Percentiles rank a stretch among this genome's conserved stretches.
phyloP scores from a whole-genome alignment of 371 early-diverging fungal species.

The Parasitella parasitica region DNA sequence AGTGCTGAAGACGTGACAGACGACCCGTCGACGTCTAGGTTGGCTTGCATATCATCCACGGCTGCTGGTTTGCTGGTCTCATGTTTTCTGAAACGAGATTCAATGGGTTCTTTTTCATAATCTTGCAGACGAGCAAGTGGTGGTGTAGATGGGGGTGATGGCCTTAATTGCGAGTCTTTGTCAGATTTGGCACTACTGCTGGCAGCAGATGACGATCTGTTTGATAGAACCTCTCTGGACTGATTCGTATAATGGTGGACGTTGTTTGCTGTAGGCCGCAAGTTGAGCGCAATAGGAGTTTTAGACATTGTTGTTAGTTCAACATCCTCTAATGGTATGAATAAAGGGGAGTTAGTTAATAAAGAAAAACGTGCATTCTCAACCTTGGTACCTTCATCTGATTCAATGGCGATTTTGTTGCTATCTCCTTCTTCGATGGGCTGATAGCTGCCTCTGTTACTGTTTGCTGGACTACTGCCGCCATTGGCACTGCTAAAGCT shows the following conservation, averaged over 20 bases:
- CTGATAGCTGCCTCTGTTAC: background rate
- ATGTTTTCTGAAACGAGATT: background rate
- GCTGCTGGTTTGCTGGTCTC: constrained; percentile 8
- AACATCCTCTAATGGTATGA: background rate
- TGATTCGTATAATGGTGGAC: too few relatives aligned
- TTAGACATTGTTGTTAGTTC: background rate
- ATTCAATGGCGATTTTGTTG: background rate
- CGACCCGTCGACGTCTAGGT: background rate
- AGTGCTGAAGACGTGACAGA: constrained; percentile 13
- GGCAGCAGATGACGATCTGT: constrained; percentile 10
- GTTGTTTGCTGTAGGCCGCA: background rate
- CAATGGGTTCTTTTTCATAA: background rate
- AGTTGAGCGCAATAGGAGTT: background rate
- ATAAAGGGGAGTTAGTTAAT: background rate
- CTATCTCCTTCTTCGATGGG: background rate
- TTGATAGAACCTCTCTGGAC: background rate
- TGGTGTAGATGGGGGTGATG: background rate
- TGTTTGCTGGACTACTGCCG: background rate
- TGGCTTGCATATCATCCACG: constrained; percentile 5
- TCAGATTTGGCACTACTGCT: constrained; percentile 15
- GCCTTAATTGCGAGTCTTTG: background rate
- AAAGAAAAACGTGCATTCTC: background rate
- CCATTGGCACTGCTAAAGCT: background rate
- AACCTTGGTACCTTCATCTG: background rate
- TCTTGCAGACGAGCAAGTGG: background rate